Evolutionary conservation across 768 basidiomycete genomes (phyloP).

Genomic region (Collybiopsis luxurians): DNA sequence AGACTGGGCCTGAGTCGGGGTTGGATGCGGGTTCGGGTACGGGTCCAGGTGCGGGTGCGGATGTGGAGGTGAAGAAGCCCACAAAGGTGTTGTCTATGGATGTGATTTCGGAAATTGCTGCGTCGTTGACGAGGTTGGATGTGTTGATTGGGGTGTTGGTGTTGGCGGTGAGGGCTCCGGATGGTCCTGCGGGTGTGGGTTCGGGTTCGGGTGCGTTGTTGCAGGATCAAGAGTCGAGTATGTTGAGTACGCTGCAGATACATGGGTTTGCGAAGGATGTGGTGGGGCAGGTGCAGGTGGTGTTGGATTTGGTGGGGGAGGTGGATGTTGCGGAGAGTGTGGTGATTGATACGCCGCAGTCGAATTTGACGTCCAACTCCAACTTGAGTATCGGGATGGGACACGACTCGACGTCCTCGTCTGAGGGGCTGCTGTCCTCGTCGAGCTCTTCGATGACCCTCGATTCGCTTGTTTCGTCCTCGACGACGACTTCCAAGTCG

Average conservation of each 20-base stretch:
- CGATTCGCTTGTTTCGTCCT: too few species aligned
- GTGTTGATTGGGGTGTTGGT: slow-evolving; percentile 42
- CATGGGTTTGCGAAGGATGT: slow-evolving; percentile 45
- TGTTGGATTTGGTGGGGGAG: slow-evolving; percentile 60
- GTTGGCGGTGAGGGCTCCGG: slow-evolving; percentile 28
- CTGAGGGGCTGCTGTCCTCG: too few species aligned
- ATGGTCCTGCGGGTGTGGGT: slow-evolving; percentile 36
- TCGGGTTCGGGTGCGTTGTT: background rate
- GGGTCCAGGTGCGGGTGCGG: slow-evolving; percentile 5
- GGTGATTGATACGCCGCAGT: slow-evolving; percentile 59
- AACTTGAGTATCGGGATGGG: too few species aligned
- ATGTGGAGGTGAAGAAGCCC: slow-evolving; percentile 48
- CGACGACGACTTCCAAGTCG: too few species aligned
- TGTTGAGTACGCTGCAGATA: slow-evolving; percentile 36
- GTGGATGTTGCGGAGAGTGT: slow-evolving; percentile 79
- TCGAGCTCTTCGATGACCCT: too few species aligned
- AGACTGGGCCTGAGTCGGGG: slow-evolving; percentile 33
- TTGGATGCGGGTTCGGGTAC: background rate
- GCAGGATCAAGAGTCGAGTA: background rate
- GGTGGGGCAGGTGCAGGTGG: slow-evolving; percentile 53
- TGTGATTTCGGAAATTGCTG: slow-evolving; percentile 52
- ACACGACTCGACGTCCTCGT: too few species aligned
- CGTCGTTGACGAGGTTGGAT: slow-evolving; percentile 46
- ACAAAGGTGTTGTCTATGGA: slow-evolving; percentile 47
- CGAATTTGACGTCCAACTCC: background rate